Evolutionary conservation across 1,284 basidiomycete genomes (phyloP), one percentile per base, ranked within the genome.

Genomic region (Uromyces viciae-fabae): DNA sequence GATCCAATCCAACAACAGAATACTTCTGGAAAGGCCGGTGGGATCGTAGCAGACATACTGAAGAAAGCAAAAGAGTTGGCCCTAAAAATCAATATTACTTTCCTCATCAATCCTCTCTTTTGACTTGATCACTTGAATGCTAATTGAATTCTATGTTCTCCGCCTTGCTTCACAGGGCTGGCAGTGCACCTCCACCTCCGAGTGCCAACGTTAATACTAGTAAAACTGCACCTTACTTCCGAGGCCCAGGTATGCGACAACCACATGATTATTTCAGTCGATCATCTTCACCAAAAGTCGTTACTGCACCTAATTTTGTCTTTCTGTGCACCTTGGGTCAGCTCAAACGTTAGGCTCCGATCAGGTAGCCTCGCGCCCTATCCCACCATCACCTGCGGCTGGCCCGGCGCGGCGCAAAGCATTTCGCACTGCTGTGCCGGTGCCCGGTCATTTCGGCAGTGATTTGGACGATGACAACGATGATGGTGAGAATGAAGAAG

Each of bases 291-390:
- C 36, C 33, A n/a, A 54, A 38, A 85, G 86, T 33, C 31, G 46
- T 33, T 5, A 33, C 31, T 2, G 83, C 86, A 0, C 94, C 93
- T 85, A 79, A 4, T 52, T 62, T 69, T 68, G 66, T 76, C 49
- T 2, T 66, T 31, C 3, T 66, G 14, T 68, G 42, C 15, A 43
- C 3, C 25, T 38, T 52, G 19, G 33, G n/a, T n/a, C 43, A 2
- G 95, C 94, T 2, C 90, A 95, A 85, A 93, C 89, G 0, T 88
- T 98, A n/a, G 95, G 94, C 1, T 91, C 92, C 36, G 94, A 95
- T 81, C 93, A 95, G 28, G 88, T 91, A 0, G 91, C 91, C 15
- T 92, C 92, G 81, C 84, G 88, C 14, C 91, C 88, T 82, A 87
- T 95, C 42, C 92, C 93, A 85, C 90, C 91, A 0, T 86, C 87